phyloP scores from a whole-genome alignment of 192 early-diverging fungal species.

The Helicostylum pulchrum region DNA sequence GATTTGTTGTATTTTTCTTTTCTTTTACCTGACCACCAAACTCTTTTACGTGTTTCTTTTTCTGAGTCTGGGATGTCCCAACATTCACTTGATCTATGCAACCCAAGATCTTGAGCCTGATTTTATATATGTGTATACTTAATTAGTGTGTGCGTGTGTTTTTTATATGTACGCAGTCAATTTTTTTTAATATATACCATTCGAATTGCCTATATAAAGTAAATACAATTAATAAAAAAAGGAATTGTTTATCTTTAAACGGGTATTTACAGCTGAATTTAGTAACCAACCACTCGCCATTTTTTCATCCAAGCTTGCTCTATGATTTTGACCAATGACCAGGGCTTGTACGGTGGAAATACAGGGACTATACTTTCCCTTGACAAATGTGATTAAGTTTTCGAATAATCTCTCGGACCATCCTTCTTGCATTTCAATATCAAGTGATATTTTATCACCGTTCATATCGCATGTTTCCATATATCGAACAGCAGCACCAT shows the following conservation, averaged over 20 bases:
- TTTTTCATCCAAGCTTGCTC: slow-evolving; percentile 27
- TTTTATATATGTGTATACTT: background rate
- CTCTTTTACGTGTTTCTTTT: slow-evolving; percentile 61
- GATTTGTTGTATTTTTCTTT: too few species aligned
- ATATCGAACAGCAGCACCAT: slow-evolving; percentile 31
- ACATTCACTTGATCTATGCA: slow-evolving; percentile 62
- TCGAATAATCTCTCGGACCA: slow-evolving; percentile 34
- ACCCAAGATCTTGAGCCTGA: slow-evolving; percentile 72
- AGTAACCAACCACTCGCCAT: slow-evolving; percentile 31
- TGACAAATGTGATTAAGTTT: slow-evolving; percentile 24
- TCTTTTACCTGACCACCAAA: slow-evolving; percentile 62
- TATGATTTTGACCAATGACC: slow-evolving; percentile 33
- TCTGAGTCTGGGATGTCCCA: slow-evolving; percentile 58
- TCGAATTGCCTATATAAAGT: background rate
- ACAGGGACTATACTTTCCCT: slow-evolving; percentile 25
- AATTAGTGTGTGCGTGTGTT: too few species aligned
- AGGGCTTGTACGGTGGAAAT: slow-evolving; percentile 32
- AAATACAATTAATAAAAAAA: too few species aligned
- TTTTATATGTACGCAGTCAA: slow-evolving; percentile 42
- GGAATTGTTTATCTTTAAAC: too few species aligned
- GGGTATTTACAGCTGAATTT: slow-evolving; percentile 21
- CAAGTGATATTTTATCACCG: slow-evolving; percentile 18
- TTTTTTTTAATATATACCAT: background rate
- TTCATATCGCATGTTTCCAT: slow-evolving; percentile 26
- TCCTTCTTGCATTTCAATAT: slow-evolving; percentile 23